A percentile compares a stretch with the other conserved stretches of the same genome.
Evolutionary conservation across 2,329 filamentous ascomycete genomes (phyloP).

Genomic region (Pyrenochaeta sp.): DNA sequence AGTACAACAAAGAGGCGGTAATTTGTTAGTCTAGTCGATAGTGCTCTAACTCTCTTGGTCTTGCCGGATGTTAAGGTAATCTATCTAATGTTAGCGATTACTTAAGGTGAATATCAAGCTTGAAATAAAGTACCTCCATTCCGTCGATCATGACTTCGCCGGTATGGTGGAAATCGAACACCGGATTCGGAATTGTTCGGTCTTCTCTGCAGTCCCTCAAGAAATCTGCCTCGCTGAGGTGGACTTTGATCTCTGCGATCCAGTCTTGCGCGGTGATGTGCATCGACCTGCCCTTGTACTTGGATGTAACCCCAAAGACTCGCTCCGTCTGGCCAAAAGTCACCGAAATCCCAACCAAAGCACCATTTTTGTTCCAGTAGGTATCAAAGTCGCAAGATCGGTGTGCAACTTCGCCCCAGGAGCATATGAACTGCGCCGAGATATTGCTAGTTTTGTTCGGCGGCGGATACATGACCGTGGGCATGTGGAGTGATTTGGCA

Average conservation of each 20-base stretch:
- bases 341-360: conserved; percentile 17
- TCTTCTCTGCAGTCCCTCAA: neutral
- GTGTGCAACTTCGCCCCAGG: conserved; percentile 13
- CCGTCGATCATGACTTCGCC: neutral
- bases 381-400: conserved; percentile 19
- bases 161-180: neutral
- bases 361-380: conserved; percentile 13
- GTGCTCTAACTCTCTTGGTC: neutral
- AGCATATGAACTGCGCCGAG: conserved; percentile 17
- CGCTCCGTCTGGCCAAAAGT: conserved; percentile 9
- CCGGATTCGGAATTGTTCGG: neutral
- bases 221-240: neutral
- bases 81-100: conserved; percentile 1
- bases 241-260: conserved; percentile 14
- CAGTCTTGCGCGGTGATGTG: conserved; percentile 14
- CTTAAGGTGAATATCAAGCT: neutral
- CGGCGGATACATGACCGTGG: conserved; percentile 13
- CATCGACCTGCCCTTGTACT: conserved; percentile 3
- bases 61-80: conserved; percentile 7
- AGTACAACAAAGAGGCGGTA: conserved; percentile 6
- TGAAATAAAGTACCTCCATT: neutral
- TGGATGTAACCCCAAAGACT: conserved; percentile 16
- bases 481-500: conserved; percentile 9
- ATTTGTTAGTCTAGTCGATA: neutral
- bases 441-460: conserved; percentile 2